phyloP scores from a whole-genome alignment of 1,139 yeast species.

The Keqinozyma sinolaborantium region DNA sequence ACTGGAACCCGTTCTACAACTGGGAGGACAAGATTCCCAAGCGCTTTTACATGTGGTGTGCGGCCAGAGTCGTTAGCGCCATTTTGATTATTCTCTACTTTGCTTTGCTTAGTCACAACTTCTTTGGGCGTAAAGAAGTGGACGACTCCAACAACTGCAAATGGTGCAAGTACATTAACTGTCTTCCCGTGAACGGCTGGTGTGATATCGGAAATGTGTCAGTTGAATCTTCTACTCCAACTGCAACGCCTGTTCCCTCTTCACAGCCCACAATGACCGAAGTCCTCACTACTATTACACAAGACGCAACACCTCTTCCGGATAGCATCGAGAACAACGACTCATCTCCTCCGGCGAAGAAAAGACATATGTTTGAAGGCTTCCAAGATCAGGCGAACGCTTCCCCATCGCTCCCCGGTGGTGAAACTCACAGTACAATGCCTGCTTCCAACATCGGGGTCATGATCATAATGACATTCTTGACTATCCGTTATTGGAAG shows the following conservation, averaged over 20 bases:
- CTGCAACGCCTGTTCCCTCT: constrained; percentile 1
- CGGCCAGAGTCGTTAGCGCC: constrained; percentile 44
- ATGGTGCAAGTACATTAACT: constrained; percentile 75
- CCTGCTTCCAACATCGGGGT: not conserved
- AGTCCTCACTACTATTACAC: not conserved
- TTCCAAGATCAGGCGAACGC: not conserved
- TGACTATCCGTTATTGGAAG: not conserved
- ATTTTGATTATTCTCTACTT: constrained; percentile 49
- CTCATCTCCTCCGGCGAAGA: not conserved
- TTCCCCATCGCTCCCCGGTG: not conserved
- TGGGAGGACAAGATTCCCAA: constrained; percentile 30
- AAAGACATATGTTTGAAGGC: not conserved
- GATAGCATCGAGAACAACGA: not conserved
- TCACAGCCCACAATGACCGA: not conserved
- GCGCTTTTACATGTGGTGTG: constrained; percentile 47
- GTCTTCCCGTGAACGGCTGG: constrained; percentile 73
- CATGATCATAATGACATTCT: not conserved
- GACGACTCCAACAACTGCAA: constrained; percentile 32
- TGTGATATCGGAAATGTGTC: constrained; percentile 57
- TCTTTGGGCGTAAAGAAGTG: constrained; percentile 43
- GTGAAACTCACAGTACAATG: too few relatives aligned
- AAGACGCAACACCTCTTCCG: not conserved
- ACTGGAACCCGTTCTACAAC: constrained; percentile 40
- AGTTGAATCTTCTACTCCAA: constrained; percentile 15
- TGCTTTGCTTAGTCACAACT: constrained; percentile 46